These are phyloP conservation scores for Picocystis sp. DNA, from an alignment of 163 green algal genomes.

Conservation along the genomic window DNA sequence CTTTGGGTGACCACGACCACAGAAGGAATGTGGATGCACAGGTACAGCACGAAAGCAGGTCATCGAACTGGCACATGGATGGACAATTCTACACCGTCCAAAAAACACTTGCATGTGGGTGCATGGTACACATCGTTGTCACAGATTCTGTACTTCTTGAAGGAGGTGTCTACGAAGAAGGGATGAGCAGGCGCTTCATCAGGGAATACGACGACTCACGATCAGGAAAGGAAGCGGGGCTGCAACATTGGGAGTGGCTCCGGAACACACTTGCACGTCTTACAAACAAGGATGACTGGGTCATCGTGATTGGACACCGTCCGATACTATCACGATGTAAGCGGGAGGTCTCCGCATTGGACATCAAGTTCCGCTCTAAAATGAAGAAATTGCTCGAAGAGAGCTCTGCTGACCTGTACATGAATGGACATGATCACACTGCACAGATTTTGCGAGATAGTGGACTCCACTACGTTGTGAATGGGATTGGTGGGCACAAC, in stretches of 20 bases:
- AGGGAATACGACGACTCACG: not conserved
- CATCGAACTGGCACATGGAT: constrained; percentile 1
- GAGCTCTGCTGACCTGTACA: constrained; percentile 4
- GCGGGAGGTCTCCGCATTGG: not conserved
- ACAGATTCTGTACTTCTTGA: constrained; percentile 4
- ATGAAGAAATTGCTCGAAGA: constrained; percentile 1
- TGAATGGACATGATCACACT: constrained; percentile 5
- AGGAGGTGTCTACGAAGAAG: not conserved
- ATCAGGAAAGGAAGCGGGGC: constrained; percentile 1
- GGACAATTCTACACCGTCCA: constrained; percentile 5
- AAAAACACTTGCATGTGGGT: not conserved
- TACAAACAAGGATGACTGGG: not conserved
- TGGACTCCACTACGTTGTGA: constrained; percentile 4
- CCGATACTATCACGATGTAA: not conserved
- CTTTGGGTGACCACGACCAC: constrained; percentile 3
- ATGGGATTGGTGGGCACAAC: constrained; percentile 3
- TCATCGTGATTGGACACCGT: constrained; percentile 2
- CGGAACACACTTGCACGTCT: not conserved
- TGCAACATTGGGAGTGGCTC: constrained; percentile 3
- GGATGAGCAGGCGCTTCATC: not conserved
- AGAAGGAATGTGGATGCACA: constrained; percentile 1
- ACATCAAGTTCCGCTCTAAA: not conserved
- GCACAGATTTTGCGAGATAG: not conserved
- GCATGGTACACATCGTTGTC: not conserved
- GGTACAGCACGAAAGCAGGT: not conserved